These are phyloP conservation scores for Acanthamoeba divionensis DNA, from an alignment of 208 protist species.

Conservation along the genomic window DNA sequence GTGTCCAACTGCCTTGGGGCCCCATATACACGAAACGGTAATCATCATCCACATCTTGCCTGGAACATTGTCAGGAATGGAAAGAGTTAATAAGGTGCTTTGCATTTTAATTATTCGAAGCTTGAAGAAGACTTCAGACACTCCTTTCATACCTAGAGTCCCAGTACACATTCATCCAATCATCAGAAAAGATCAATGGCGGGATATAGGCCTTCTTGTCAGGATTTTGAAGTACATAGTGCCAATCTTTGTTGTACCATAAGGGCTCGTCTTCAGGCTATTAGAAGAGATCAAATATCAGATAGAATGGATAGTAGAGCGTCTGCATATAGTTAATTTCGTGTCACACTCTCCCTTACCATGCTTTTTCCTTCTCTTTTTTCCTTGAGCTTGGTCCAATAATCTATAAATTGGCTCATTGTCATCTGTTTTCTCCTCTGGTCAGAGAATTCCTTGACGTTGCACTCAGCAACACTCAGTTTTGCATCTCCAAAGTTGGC, in stretches of 20 bases:
- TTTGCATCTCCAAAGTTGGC: not conserved
- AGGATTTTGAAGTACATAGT: not conserved
- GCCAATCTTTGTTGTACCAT: not conserved
- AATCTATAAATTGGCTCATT: slow-evolving; percentile 16
- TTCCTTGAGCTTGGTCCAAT: not conserved
- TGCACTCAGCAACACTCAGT: slow-evolving; percentile 28
- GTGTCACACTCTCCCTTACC: not conserved
- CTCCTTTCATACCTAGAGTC: not conserved
- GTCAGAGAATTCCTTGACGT: not conserved
- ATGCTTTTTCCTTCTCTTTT: not conserved
- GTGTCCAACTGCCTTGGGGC: slow-evolving; percentile 28
- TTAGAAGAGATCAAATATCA: not conserved
- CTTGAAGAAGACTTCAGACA: no score
- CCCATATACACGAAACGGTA: slow-evolving; percentile 49
- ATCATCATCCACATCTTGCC: not conserved
- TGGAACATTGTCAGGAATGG: not conserved
- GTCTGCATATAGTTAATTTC: not conserved
- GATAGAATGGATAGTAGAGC: not conserved
- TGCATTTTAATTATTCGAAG: no score
- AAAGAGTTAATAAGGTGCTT: no score
- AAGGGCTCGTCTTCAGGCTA: not conserved
- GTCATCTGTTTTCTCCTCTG: slow-evolving; percentile 8
- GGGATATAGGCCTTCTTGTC: not conserved
- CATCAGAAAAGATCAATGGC: slow-evolving; percentile 25
- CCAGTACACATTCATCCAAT: slow-evolving; percentile 50